A percentile compares a stretch with the other conserved stretches of the same genome.
These are phyloP conservation scores for Mortierella sp. DNA, from an alignment of 371 early-diverging fungal species.

Conservation along the genomic window DNA sequence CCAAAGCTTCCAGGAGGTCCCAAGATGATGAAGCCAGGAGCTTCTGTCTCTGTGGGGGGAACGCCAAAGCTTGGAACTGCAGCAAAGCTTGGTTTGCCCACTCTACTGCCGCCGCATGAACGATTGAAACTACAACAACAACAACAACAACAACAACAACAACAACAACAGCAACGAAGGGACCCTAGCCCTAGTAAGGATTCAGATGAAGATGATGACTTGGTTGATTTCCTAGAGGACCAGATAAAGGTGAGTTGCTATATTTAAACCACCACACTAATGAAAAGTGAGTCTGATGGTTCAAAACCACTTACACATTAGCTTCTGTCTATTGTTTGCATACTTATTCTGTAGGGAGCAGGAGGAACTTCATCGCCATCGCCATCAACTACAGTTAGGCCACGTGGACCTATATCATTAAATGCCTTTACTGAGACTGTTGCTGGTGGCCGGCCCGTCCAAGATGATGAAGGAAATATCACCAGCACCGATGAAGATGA, in stretches of 20 bases:
- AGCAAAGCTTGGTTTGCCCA: constrained; percentile 20
- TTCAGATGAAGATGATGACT: constrained; percentile 41
- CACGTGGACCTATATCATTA: constrained; percentile 42
- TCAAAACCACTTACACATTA: not conserved
- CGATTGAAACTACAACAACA: constrained; percentile 29
- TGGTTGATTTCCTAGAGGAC: constrained; percentile 48
- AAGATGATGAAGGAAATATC: constrained; percentile 48
- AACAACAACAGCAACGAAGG: constrained; percentile 16
- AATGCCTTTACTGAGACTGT: constrained; percentile 54
- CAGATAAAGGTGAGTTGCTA: constrained; percentile 30
- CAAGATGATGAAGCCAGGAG: constrained; percentile 25
- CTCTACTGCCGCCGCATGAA: constrained; percentile 38
- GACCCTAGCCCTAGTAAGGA: constrained; percentile 15
- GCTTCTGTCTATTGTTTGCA: not conserved
- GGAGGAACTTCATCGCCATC: not conserved
- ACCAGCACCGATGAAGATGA: constrained; percentile 55
- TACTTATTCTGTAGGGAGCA: constrained; percentile 4
- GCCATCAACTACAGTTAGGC: constrained; percentile 8
- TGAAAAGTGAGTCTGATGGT: not conserved
- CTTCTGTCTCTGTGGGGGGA: constrained; percentile 24
- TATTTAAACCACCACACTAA: not conserved
- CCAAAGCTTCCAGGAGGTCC: constrained; percentile 17
- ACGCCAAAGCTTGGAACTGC: constrained; percentile 32
- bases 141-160: constrained; percentile 40
- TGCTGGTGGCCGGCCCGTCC: constrained; percentile 29